Evolutionary conservation across 495 filamentous ascomycete genomes (phyloP).

Genomic region (Gamarada debralockiae): DNA sequence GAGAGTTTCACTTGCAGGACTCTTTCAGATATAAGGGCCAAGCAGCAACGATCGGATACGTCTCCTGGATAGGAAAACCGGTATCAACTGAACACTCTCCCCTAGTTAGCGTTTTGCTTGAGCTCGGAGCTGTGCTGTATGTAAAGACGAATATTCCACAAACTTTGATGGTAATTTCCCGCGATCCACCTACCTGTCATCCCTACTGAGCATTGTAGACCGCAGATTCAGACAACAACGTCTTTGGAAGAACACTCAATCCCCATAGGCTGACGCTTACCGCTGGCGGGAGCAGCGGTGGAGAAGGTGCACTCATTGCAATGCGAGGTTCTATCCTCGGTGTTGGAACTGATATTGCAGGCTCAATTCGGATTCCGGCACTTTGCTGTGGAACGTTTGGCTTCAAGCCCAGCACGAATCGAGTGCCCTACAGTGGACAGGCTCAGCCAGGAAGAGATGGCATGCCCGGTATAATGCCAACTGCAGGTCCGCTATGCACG

Average conservation of each 20-base stretch:
- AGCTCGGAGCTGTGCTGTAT: constrained; percentile 55
- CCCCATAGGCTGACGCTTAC: constrained; percentile 24
- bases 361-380: constrained; percentile 56
- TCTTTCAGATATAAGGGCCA: no score
- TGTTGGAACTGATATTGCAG: constrained; percentile 40
- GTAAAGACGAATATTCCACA: constrained; percentile 61
- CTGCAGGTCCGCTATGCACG: constrained; percentile 37
- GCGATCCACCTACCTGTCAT: no score
- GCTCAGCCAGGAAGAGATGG: constrained; percentile 53
- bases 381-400: constrained; percentile 53
- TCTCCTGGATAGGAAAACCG: no score
- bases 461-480: constrained; percentile 29
- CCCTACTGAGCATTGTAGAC: no score
- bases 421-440: no score
- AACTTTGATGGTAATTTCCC: constrained; percentile 60
- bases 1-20: no score
- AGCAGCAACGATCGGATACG: no score
- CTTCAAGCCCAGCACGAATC: constrained; percentile 60
- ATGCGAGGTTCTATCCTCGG: constrained; percentile 34
- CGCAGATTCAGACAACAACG: constrained; percentile 22
- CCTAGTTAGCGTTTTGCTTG: constrained; percentile 31
- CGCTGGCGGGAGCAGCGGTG: constrained; percentile 57
- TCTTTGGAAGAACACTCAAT: constrained; percentile 33
- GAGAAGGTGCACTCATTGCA: constrained; percentile 48
- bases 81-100: constrained; percentile 30